phyloP scores from a whole-genome alignment of 192 early-diverging fungal species.

The Backusella westeae region DNA sequence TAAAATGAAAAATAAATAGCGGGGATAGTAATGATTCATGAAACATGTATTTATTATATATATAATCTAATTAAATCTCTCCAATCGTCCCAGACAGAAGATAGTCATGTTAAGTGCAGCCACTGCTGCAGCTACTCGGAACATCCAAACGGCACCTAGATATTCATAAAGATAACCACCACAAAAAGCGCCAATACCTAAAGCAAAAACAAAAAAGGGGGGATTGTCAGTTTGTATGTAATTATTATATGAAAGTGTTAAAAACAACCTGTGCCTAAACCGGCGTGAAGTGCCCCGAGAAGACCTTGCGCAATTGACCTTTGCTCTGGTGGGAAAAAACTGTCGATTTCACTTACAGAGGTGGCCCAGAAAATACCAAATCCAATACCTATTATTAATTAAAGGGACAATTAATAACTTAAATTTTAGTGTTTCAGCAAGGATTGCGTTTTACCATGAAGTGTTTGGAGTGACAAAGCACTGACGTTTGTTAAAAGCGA shows the following conservation, averaged over 20 bases:
- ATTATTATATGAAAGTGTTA: too few relatives aligned
- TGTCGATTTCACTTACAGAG: conserved; percentile 29
- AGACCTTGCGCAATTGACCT: conserved; percentile 35
- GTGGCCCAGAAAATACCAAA: conserved; percentile 35
- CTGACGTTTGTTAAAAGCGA: conserved; percentile 14
- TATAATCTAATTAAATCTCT: conserved; percentile 9
- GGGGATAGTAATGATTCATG: not conserved
- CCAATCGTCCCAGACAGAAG: conserved; percentile 3
- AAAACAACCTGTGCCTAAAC: conserved; percentile 15
- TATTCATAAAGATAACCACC: conserved; percentile 32
- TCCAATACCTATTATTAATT: conserved; percentile 8
- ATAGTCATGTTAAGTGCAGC: not conserved
- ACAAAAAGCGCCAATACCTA: conserved; percentile 19
- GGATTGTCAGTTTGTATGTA: too few relatives aligned
- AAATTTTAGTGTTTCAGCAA: not conserved
- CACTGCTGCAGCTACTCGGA: conserved; percentile 7
- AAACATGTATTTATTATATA: not conserved
- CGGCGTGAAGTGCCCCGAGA: conserved; percentile 24
- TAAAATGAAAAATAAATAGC: not conserved
- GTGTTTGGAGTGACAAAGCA: conserved; percentile 27
- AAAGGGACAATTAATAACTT: not conserved
- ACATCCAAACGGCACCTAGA: conserved; percentile 10
- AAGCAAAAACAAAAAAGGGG: too few relatives aligned
- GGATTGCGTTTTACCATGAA: conserved; percentile 27
- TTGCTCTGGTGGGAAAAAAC: conserved; percentile 33